Percentiles rank a stretch among this genome's conserved stretches.
phyloP scores from a whole-genome alignment of 1,284 basidiomycete species.

The Moesziomyces antarcticus region DNA sequence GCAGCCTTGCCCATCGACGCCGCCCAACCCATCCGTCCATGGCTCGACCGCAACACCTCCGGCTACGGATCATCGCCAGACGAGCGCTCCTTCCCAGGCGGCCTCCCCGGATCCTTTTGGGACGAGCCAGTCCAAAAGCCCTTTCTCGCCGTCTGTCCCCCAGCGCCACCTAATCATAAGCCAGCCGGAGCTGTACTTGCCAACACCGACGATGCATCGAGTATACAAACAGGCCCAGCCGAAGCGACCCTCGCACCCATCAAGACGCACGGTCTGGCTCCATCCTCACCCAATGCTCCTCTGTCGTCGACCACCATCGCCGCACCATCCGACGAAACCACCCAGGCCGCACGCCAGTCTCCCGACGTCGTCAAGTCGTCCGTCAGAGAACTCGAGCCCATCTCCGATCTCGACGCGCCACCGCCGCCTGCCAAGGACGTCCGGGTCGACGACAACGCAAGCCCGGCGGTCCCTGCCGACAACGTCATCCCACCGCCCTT shows the following conservation, averaged over 20 bases:
- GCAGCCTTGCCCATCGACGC: constrained; percentile 1
- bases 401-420: constrained; percentile 10
- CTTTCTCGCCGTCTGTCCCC: neutral
- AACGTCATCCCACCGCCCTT: constrained; percentile 54
- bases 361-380: constrained; percentile 11
- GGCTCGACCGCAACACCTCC: constrained; percentile 23
- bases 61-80: constrained; percentile 32
- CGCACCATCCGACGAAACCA: constrained; percentile 31
- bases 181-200: no score
- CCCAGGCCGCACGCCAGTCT: constrained; percentile 25
- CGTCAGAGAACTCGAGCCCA: constrained; percentile 1
- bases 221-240: neutral
- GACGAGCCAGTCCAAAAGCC: constrained; percentile 4
- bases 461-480: constrained; percentile 19
- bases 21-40: constrained; percentile 18
- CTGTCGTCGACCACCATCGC: constrained; percentile 38
- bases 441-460: neutral
- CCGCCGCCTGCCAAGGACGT: constrained; percentile 25
- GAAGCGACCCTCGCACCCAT: constrained; percentile 25
- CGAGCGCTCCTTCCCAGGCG: constrained; percentile 39
- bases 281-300: constrained; percentile 18
- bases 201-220: no score
- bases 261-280: constrained; percentile 33
- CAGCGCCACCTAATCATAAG: neutral
- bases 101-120: constrained; percentile 40